Evolutionary conservation across 495 filamentous ascomycete species (phyloP), one percentile per base, ranked within the genome.

Genomic region (Parathielavia appendiculata): DNA sequence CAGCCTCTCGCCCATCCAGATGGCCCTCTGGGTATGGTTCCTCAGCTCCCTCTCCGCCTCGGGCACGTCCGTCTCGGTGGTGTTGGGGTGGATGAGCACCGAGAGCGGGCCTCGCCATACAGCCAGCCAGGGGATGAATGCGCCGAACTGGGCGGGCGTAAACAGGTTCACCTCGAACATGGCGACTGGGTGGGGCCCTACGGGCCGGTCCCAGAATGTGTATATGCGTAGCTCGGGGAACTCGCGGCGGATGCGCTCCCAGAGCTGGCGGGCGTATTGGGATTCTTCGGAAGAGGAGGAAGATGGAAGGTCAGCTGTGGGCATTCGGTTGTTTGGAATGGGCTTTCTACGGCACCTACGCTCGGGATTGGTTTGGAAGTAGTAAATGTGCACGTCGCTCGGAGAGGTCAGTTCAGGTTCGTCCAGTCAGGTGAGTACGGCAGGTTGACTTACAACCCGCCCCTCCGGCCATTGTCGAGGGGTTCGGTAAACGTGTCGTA

Each of bases 131-230:
- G 86, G 77, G 20, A 96, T 69, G 62, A 96, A 92, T 0, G 91
- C 91, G 4, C 91, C 91, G 63, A 95, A 93, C 69, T 96, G 89
- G 6, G 83, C 83, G 0, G 91, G 91, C 0, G 85, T 90, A 69
- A 91, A 88, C 30, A 96, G 39, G 60, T 93, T 93, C 16, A 96
- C 92, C 70, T 96, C 91, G 62, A 96, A 90, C 91, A 96, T 96
- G 46, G 83, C 88, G 0, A 89, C 72, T 0, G 87, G 85, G 64
- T 96, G 91, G 3, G 91, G 91, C 0, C 91, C 91, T 7, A 96
- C 68, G 4, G 90, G 90, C 40, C 74, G 68, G 63, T 93, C 86
- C 78, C 81, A 95, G 61, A 95, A 75, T 3, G 70, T 73, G 69
- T 96, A 96, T 63, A 95, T 86, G 43, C 89, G 81, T 17, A 96